phyloP scores from a whole-genome alignment of 2,329 filamentous ascomycete species.

The Pestalotiopsis sp. region DNA sequence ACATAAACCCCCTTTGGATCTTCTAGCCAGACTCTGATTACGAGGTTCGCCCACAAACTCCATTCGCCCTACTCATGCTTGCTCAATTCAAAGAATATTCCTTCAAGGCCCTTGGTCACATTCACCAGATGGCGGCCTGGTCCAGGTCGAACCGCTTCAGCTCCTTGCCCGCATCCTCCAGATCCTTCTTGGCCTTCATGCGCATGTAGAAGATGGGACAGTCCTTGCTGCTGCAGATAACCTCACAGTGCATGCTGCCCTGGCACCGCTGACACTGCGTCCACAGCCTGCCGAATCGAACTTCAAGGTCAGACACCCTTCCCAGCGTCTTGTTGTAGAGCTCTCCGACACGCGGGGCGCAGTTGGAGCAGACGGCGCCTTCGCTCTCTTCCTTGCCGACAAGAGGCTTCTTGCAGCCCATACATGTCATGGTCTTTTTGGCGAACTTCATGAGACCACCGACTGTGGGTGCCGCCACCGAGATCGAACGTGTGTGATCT shows the following conservation, averaged over 20 bases:
- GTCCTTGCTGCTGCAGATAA: conserved; percentile 94
- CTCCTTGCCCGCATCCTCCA: conserved; percentile 93
- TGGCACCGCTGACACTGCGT: conserved; percentile 98
- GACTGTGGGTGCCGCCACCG: conserved; percentile 86
- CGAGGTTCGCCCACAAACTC: conserved; percentile 7
- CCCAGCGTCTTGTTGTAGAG: conserved; percentile 89
- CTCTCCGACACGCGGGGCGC: conserved; percentile 83
- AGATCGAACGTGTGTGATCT: conserved; percentile 92
- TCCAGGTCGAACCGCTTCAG: conserved; percentile 87
- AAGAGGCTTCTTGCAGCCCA: conserved; percentile 98
- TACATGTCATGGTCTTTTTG: conserved; percentile 96
- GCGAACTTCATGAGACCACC: conserved; percentile 98
- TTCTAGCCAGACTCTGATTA: neutral
- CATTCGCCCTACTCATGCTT: conserved; percentile 15
- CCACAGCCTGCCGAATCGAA: conserved; percentile 91
- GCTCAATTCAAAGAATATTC: conserved; percentile 15
- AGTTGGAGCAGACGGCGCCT: conserved; percentile 88
- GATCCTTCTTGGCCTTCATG: conserved; percentile 99
- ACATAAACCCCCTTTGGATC: neutral
- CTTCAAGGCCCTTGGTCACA: conserved; percentile 19
- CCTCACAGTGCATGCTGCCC: conserved; percentile 96
- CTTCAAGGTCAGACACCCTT: conserved; percentile 89
- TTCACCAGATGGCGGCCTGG: conserved; percentile 65
- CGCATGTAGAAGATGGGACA: conserved; percentile 99
- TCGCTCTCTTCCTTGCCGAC: conserved; percentile 75